Percentiles rank a stretch among this genome's conserved stretches.
Conservation (phyloP, 2,329 filamentous ascomycete species). For the Cryphonectria radicalis region DNA sequence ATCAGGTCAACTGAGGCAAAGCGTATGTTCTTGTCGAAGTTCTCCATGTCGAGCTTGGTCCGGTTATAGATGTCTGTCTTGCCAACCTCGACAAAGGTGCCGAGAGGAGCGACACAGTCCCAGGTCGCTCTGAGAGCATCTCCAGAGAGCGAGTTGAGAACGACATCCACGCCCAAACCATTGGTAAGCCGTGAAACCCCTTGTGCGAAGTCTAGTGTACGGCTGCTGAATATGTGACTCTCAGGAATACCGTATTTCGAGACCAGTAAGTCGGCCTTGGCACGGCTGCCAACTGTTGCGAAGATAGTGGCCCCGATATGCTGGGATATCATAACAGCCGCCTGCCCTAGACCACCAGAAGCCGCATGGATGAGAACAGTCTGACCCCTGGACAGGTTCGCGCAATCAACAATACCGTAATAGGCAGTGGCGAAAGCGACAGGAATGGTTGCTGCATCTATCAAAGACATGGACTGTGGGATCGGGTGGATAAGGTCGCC, state of each 20-base stretch:
- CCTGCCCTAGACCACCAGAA: constrained; percentile 48
- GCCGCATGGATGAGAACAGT: constrained; percentile 49
- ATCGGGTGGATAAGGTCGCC: constrained; percentile 13
- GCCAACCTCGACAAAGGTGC: constrained; percentile 40
- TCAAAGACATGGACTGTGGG: constrained; percentile 24
- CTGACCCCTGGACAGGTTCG: constrained; percentile 34
- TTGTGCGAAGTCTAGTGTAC: constrained; percentile 7
- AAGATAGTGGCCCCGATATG: constrained; percentile 45
- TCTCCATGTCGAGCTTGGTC: constrained; percentile 40
- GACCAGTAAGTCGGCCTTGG: constrained; percentile 43
- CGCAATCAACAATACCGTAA: constrained; percentile 43
- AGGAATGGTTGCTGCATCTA: constrained; percentile 17
- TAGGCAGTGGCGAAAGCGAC: constrained; percentile 39
- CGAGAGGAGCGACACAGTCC: constrained; percentile 38
- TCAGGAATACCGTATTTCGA: constrained; percentile 39
- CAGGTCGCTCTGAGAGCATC: constrained; percentile 32
- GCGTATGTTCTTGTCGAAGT: constrained; percentile 35
- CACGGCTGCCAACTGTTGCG: constrained; percentile 38
- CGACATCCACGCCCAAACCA: constrained; percentile 24
- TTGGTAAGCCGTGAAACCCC: constrained; percentile 13
- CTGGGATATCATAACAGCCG: constrained; percentile 46
- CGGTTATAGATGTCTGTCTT: constrained; percentile 38
- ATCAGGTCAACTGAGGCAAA: constrained; percentile 25
- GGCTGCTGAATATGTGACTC: constrained; percentile 42
- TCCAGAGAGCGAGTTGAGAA: constrained; percentile 31